Base-by-base conservation (phyloP, 495 filamentous ascomycete species). In the Aspergillus carlsbadensis region DNA sequence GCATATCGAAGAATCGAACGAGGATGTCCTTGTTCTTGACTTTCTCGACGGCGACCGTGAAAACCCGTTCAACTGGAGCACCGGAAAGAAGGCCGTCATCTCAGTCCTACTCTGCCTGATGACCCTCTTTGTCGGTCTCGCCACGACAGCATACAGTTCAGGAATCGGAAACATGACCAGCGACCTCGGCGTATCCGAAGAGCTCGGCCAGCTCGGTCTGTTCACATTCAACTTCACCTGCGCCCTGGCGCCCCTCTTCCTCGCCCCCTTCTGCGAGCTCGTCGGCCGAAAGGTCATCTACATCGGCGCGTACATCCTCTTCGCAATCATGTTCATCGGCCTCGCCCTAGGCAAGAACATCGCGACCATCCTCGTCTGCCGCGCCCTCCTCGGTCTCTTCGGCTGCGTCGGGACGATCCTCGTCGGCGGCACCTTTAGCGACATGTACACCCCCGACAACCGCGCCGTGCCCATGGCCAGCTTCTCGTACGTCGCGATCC, bases 401-500 rank as follows among this genome's bases (percentile, higher is more conserved):
- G 89, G 89, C 61, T 86, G 82, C 3, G 87, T 88, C 4, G 88
- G 88, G 4, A 91, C 90, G 75, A 91, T 88, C 10, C 76, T 91
- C 0, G 87, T 90, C 17, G 88, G 88, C 48, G 88, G 88, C 18
- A 89, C 86, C 18, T 77, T 92, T 24, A 86, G 86, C 29, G 88
- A 92, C 61, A 71, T 91, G 50, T 92, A 87, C 81, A 78, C 69
- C 17, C 85, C 83, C 1, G 87, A 89, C 57, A 85, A 92, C 63
- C 78, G 88, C 44, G 88, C 88, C 61, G 81, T 90, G 29, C 86
- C 88, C n/a, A 90, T 92, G 86, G 87, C 88, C 4, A 84, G 82
- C 22, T 92, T 91, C 70, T 81, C 79, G 17, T 87, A 86, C 37
- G 83, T 87, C 22, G 88, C 88, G 13, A 88, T 91, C 58, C 78